Base-by-base conservation (phyloP, 805 yeast species). In the Lipomyces anomalus region DNA sequence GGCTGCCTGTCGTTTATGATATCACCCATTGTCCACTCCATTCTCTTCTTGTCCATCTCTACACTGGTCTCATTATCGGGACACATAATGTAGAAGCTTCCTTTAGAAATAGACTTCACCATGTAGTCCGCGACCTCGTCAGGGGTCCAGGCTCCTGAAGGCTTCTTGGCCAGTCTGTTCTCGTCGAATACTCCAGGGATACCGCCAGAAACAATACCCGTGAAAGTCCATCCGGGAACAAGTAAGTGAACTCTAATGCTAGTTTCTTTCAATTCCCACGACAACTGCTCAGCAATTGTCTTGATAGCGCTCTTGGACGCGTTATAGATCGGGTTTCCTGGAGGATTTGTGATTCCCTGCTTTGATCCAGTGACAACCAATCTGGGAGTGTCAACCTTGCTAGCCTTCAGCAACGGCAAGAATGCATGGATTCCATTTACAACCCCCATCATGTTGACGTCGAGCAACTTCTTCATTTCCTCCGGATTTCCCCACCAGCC, bases 241-340 rank as follows among this genome's bases (percentile, higher is more conserved):
- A 58, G 48, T 33, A 58, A 42, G 34, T 56, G 60, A 9, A 54
- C 60, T 11, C 47, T 51, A 21, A 46, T 49, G 20, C 35, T 22
- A 32, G 58, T 46, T 2, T 46, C 59, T 17, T 46, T 45, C 13
- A 58, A 40, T n/a, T 50, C 52, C 44, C 42, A 56, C 9, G 62
- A 57, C 39, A 58, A 40, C 28, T 58, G 61, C 44, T 58, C 62
- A 26, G 60, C 61, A 55, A 74, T 74, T 2, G 73, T 52, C 68
- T 72, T 40, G 38, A 76, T 70, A 6, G 78, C 76, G n/a, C 78
- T 74, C 60, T 76, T 76, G 35, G 79, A 70, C 17, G 80, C 71
- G 62, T 79, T 75, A 59, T 76, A 76, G 39, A 75, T 74, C 16
- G 74, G 71, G 43, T 79, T 79, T 32, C 79, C 79, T 5, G 80